These are phyloP conservation scores for Xylaria sp. DNA, from an alignment of 2,329 filamentous ascomycete genomes.

Conservation along the genomic window DNA sequence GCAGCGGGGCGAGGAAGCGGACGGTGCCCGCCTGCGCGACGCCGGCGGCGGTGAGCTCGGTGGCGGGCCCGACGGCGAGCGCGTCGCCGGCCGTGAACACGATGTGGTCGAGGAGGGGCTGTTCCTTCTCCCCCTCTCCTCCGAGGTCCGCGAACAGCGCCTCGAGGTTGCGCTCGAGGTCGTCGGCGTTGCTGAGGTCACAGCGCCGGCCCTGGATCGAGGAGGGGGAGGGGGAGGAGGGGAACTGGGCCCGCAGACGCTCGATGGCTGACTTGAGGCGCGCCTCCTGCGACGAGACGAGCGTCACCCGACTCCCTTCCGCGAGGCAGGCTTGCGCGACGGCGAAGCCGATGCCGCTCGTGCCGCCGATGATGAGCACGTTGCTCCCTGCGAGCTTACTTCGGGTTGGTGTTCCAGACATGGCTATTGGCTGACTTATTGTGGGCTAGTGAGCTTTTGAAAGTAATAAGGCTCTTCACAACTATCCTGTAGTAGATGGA, in stretches of 20 bases:
- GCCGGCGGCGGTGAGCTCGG: constrained; percentile 44
- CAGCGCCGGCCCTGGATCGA: constrained; percentile 46
- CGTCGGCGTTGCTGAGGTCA: constrained; percentile 47
- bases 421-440: neutral
- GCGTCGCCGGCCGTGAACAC: constrained; percentile 58
- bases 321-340: constrained; percentile 62
- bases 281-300: constrained; percentile 59
- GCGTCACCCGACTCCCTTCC: constrained; percentile 57
- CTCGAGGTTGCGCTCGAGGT: constrained; percentile 51
- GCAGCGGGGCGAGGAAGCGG: constrained; percentile 52
- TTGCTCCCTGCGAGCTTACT: neutral
- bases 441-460: neutral
- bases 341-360: constrained; percentile 63
- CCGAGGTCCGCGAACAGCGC: constrained; percentile 45
- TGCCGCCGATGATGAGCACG: constrained; percentile 65
- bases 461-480: neutral
- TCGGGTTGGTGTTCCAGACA: neutral
- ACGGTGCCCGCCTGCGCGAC: constrained; percentile 50
- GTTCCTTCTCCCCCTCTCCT: constrained; percentile 25
- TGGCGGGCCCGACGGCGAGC: constrained; percentile 41
- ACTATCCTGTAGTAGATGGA: neutral
- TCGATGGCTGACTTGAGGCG: constrained; percentile 52
- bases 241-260: constrained; percentile 47
- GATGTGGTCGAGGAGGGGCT: constrained; percentile 59
- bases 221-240: constrained; percentile 36